Evolutionary conservation across 371 early-diverging fungal species (phyloP).

Genomic region (Zychaea mexicana): DNA sequence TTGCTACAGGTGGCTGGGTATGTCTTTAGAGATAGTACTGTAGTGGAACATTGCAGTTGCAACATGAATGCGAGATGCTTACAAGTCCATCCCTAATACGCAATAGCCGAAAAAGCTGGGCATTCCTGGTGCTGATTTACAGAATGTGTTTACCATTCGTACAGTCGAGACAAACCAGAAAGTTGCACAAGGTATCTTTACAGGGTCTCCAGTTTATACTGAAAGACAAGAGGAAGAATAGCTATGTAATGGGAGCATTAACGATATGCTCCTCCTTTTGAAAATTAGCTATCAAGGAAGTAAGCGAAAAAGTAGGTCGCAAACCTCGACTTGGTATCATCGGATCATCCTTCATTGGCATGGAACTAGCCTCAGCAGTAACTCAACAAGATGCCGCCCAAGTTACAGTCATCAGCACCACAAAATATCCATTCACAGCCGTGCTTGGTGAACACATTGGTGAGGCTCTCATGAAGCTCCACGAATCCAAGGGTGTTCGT

Average conservation of each 20-base stretch:
- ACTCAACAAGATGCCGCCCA: slow-evolving; percentile 28
- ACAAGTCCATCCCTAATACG: not conserved
- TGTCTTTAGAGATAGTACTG: too few relatives aligned
- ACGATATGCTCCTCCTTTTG: not conserved
- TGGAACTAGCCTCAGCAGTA: slow-evolving; percentile 52
- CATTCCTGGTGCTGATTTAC: slow-evolving; percentile 39
- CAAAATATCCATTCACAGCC: slow-evolving; percentile 51
- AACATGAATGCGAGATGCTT: too few relatives aligned
- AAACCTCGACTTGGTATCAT: slow-evolving; percentile 53
- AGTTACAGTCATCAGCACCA: slow-evolving; percentile 56
- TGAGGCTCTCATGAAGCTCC: slow-evolving; percentile 36
- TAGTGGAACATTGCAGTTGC: too few relatives aligned
- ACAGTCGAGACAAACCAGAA: slow-evolving; percentile 38
- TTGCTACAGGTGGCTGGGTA: slow-evolving; percentile 23
- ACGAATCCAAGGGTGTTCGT: slow-evolving; percentile 42
- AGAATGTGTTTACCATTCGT: slow-evolving; percentile 49
- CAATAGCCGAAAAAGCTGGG: slow-evolving; percentile 43
- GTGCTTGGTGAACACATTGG: slow-evolving; percentile 55
- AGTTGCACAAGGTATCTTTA: slow-evolving; percentile 43
- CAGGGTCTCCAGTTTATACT: too few relatives aligned
- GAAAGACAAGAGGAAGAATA: too few relatives aligned
- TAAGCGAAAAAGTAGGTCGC: slow-evolving; percentile 17
- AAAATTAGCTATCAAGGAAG: slow-evolving; percentile 8
- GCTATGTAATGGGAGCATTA: too few relatives aligned
- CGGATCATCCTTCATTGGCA: slow-evolving; percentile 62